These are phyloP conservation scores for Mycena leptocephala DNA, from an alignment of 768 basidiomycete genomes.

Conservation along the genomic window DNA sequence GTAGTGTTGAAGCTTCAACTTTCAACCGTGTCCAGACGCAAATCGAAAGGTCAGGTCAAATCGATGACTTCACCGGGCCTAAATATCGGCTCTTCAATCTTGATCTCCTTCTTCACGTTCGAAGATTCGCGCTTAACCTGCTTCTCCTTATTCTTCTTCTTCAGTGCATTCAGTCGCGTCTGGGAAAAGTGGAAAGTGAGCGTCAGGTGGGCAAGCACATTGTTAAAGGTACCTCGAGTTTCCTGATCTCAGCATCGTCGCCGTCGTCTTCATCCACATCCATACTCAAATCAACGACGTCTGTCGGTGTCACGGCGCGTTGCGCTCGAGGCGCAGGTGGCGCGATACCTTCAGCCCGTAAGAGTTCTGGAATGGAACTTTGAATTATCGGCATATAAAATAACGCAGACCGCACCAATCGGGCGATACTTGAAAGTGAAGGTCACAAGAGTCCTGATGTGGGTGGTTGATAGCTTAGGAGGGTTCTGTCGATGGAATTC, in stretches of 20 bases:
- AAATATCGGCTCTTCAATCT: conserved; percentile 1
- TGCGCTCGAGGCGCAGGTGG: no score
- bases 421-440: conserved; percentile 28
- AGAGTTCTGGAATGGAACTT: neutral
- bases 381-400: neutral
- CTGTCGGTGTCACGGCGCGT: neutral
- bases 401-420: neutral
- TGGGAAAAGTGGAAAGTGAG: neutral
- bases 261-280: conserved; percentile 8
- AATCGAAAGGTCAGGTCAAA: conserved; percentile 25
- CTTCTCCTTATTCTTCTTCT: conserved; percentile 14
- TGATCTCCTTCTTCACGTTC: conserved; percentile 26
- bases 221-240: conserved; percentile 6
- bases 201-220: neutral
- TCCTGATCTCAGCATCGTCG: conserved; percentile 14
- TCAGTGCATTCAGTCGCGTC: neutral
- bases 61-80: conserved; percentile 27
- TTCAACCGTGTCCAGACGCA: no score
- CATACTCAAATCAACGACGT: no score
- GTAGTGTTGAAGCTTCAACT: no score
- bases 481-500: neutral
- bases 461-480: neutral
- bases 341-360: conserved; percentile 19
- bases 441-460: neutral
- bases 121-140: conserved; percentile 11